Percentiles rank a stretch among this genome's conserved stretches.
Conservation (phyloP, 176 grass and related monocot genomes). For the Urochloa ruziziensis region DNA sequence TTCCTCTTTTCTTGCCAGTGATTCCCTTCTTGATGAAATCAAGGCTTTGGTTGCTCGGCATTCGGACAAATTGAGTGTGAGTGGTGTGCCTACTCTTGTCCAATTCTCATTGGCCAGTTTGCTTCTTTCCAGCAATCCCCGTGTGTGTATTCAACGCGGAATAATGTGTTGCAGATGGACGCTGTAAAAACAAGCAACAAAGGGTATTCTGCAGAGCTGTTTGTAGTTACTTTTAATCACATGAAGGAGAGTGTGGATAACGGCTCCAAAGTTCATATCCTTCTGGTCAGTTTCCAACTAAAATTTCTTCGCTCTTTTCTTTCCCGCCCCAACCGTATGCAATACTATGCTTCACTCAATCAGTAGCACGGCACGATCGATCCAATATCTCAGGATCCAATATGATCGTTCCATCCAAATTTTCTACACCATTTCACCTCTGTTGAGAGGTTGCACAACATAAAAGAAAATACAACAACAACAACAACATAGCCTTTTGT, state of each 20-base stretch:
- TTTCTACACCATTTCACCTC: background rate
- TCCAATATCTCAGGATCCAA: background rate
- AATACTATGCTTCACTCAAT: background rate
- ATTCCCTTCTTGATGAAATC: conserved; percentile 65
- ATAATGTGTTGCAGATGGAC: conserved; percentile 63
- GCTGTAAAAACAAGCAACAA: conserved; percentile 56
- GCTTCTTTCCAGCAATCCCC: background rate
- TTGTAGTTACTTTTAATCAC: conserved; percentile 76
- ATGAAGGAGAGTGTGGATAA: conserved; percentile 38
- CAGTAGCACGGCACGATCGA: background rate
- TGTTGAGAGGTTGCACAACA: background rate
- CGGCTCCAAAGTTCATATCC: conserved; percentile 65
- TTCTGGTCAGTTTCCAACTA: conserved; percentile 70
- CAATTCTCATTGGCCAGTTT: background rate
- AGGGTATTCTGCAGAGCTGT: conserved; percentile 76
- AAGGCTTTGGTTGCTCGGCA: conserved; percentile 64
- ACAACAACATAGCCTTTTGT: too few species aligned
- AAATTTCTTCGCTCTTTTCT: background rate
- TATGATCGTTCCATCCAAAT: background rate
- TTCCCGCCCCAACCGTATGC: background rate
- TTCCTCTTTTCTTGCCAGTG: conserved; percentile 40
- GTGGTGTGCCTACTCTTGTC: conserved; percentile 15
- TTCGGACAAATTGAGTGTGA: conserved; percentile 67
- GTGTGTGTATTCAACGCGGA: background rate
- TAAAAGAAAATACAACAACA: too few species aligned